A percentile compares a stretch with the other conserved stretches of the same genome.
Conservation (phyloP, 768 basidiomycete species). For the Termitomyces sp. region DNA sequence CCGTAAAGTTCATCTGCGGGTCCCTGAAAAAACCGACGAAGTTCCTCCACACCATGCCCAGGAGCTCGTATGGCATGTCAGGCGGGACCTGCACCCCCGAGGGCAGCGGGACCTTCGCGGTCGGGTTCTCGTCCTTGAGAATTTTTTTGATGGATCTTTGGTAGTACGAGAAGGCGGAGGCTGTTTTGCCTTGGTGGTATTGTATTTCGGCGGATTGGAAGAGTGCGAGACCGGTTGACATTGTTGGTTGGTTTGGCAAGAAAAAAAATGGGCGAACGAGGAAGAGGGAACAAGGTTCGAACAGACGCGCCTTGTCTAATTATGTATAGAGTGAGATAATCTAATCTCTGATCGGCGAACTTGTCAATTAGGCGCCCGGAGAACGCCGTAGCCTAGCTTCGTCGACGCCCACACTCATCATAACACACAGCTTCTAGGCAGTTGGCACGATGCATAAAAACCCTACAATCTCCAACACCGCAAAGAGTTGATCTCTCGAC, state of each 20-base stretch:
- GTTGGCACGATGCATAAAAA: neutral
- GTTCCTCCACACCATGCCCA: conserved; percentile 24
- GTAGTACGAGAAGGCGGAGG: conserved; percentile 24
- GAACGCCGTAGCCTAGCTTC: neutral
- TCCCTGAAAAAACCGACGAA: conserved; percentile 26
- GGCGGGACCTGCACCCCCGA: conserved; percentile 3
- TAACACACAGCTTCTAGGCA: neutral
- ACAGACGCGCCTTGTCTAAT: neutral
- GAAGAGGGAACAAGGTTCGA: no score
- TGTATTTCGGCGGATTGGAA: neutral
- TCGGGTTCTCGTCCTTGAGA: conserved; percentile 22
- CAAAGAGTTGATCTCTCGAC: no score
- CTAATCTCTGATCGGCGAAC: neutral
- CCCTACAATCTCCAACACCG: neutral
- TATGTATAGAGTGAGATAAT: neutral
- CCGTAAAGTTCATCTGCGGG: conserved; percentile 15
- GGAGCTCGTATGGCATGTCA: conserved; percentile 20
- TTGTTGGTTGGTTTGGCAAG: neutral
- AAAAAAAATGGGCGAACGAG: no score
- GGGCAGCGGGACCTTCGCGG: conserved; percentile 12
- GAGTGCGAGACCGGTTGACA: neutral
- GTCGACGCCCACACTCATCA: neutral
- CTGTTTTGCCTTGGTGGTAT: neutral
- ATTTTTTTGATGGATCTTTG: conserved; percentile 25
- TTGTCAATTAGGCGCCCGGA: neutral